Evolutionary conservation across 371 early-diverging fungal species (phyloP).

Genomic region (Saksenaea oblongispora): DNA sequence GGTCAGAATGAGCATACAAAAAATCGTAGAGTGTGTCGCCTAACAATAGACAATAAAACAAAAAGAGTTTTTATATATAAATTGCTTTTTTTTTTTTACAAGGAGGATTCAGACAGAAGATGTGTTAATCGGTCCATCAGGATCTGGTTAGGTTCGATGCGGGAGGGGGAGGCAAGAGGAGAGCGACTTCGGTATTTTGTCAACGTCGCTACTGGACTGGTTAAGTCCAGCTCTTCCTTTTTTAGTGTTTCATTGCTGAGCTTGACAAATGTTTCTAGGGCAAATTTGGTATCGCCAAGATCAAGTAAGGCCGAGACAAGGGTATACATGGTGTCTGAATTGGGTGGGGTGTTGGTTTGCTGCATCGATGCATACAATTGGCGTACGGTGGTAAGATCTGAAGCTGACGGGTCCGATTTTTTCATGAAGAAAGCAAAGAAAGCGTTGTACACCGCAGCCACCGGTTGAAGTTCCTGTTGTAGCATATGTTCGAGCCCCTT

Average conservation of each 20-base stretch:
- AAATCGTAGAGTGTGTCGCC: neutral
- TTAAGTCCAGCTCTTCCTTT: conserved; percentile 4
- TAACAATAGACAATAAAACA: neutral
- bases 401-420: neutral
- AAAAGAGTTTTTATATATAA: neutral
- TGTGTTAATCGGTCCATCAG: conserved; percentile 34
- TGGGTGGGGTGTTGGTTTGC: conserved; percentile 31
- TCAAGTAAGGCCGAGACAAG: conserved; percentile 58
- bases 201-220: conserved; percentile 19
- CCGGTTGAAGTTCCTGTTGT: conserved; percentile 21
- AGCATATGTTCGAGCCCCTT: conserved; percentile 22
- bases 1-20: neutral
- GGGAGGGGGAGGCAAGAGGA: conserved; percentile 10
- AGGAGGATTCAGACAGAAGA: conserved; percentile 18
- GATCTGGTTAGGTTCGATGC: conserved; percentile 26
- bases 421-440: conserved; percentile 36
- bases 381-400: conserved; percentile 9
- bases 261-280: conserved; percentile 46
- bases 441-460: conserved; percentile 33
- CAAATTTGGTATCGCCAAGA: conserved; percentile 50
- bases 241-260: conserved; percentile 23
- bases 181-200: conserved; percentile 15
- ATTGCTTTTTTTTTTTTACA: neutral
- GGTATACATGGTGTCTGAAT: conserved; percentile 50
- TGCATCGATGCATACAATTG: conserved; percentile 32